Evolutionary conservation across 306 rosid genomes (phyloP), one percentile per base, ranked within the genome.

Genomic region (Glycine latifolia): DNA sequence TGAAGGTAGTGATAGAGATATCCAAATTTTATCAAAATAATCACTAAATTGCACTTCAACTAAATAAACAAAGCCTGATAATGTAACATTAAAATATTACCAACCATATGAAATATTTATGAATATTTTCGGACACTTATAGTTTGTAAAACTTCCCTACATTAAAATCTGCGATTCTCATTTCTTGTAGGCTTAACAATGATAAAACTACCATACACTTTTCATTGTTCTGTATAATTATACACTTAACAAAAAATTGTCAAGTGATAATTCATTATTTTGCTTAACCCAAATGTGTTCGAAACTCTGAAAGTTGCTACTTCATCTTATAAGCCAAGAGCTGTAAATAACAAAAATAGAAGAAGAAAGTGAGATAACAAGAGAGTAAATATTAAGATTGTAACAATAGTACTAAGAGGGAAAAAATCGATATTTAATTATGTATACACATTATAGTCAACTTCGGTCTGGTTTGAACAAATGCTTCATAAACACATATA

Each of bases 241-340:
- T 75, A 70, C 78, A 70, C 76, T 70, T 46, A 58, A 62, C 44
- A 39, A 68, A 56, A 77, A 59, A 59, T 70, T 37, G 31, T 81
- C 41, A 8, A 54, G 43, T 59, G 62, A 43, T 73, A 70, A 46
- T 48, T 79, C 47, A 49, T 35, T 16, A 53, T 69, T 86, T 79
- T 56, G 39, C 82, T 80, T 31, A 59, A 74, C 63, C 61, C 83
- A 82, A 59, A 52, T 61, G 59, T 59, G 70, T 41, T 69, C 7
- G 77, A 79, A 73, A 71, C 52, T 71, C 73, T 7, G 79, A 79
- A 73, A 71, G 52, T 71, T 20, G 15, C 81, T 65, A 83, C 85
- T 84, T 88, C 87, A 82, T 89, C 92, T 72, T 88, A 82, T 89
- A 94, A 39, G 93, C 89, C 78, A 94, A 74, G 83, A 94, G 70